phyloP scores from a whole-genome alignment of 495 filamentous ascomycete species.

The Tricharina praecox region DNA sequence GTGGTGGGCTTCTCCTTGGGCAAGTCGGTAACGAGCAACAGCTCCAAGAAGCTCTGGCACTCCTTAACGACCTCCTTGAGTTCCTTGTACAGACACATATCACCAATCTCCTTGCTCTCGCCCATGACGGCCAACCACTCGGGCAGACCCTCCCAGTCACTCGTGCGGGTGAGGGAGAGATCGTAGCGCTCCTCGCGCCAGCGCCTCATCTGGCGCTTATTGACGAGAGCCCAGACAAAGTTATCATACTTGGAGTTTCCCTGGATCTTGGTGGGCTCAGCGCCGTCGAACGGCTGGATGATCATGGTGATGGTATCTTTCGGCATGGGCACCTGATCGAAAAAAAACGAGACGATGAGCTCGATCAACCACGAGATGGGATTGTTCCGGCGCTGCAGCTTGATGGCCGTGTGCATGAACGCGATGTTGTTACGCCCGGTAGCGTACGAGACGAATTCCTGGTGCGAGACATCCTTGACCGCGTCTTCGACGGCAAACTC shows the following conservation, averaged over 20 bases:
- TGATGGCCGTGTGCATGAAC: slow-evolving; percentile 69
- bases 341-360: slow-evolving; percentile 50
- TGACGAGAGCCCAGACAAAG: slow-evolving; percentile 88
- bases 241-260: slow-evolving; percentile 55
- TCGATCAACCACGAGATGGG: slow-evolving; percentile 59
- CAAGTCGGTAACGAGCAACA: slow-evolving; percentile 77
- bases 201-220: slow-evolving; percentile 84
- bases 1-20: slow-evolving; percentile 76
- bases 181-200: slow-evolving; percentile 89
- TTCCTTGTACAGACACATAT: slow-evolving; percentile 65
- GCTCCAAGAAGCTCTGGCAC: slow-evolving; percentile 60
- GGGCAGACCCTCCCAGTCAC: slow-evolving; percentile 81
- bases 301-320: slow-evolving; percentile 55
- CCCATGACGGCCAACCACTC: slow-evolving; percentile 87
- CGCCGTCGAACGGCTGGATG: slow-evolving; percentile 77
- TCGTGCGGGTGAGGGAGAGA: slow-evolving; percentile 75
- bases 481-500: slow-evolving; percentile 39
- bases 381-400: slow-evolving; percentile 77
- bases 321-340: slow-evolving; percentile 53
- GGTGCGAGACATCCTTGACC: slow-evolving; percentile 65
- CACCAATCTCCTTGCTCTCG: slow-evolving; percentile 91
- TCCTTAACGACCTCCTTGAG: slow-evolving; percentile 62
- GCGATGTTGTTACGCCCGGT: slow-evolving; percentile 86
- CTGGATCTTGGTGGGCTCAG: slow-evolving; percentile 54
- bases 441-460: slow-evolving; percentile 79